Conservation (phyloP, 257 asterid genomes). For the Solanum sparsipilum region DNA sequence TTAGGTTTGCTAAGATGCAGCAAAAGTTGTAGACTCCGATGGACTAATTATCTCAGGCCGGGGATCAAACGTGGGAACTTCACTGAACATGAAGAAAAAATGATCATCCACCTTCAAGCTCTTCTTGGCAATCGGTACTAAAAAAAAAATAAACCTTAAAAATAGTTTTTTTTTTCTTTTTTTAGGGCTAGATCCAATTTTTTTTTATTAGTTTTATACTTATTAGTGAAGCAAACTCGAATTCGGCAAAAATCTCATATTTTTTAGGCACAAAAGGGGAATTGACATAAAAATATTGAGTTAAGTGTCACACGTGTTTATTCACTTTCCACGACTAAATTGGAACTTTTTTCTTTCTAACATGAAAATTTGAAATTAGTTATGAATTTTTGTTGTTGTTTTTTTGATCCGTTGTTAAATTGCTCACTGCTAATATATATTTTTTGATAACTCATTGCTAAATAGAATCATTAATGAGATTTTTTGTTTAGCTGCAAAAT, state of each 20-base stretch:
- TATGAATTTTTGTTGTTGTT: not conserved
- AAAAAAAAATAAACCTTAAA: not conserved
- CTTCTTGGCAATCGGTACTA: conserved; percentile 78
- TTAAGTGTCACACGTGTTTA: not conserved
- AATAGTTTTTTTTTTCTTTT: not conserved
- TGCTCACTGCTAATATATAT: not conserved
- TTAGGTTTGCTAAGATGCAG: conserved; percentile 88
- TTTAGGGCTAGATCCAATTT: not conserved
- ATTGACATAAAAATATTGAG: not conserved
- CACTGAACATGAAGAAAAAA: conserved; percentile 67
- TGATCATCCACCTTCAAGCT: conserved; percentile 83
- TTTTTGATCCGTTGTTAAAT: not conserved
- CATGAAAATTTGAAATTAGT: not conserved
- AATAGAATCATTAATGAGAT: not conserved
- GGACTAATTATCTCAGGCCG: conserved; percentile 94
- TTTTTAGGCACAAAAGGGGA: not conserved
- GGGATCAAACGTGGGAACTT: conserved; percentile 83
- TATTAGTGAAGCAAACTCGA: not conserved
- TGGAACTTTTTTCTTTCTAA: not conserved
- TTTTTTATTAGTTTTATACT: not conserved
- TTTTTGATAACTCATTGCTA: not conserved
- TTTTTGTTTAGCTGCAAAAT: not conserved
- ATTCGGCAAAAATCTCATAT: not conserved
- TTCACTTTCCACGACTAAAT: not conserved
- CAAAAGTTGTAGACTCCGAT: conserved; percentile 87